phyloP scores from a whole-genome alignment of 2,329 filamentous ascomycete species.

The Didymella pomorum region DNA sequence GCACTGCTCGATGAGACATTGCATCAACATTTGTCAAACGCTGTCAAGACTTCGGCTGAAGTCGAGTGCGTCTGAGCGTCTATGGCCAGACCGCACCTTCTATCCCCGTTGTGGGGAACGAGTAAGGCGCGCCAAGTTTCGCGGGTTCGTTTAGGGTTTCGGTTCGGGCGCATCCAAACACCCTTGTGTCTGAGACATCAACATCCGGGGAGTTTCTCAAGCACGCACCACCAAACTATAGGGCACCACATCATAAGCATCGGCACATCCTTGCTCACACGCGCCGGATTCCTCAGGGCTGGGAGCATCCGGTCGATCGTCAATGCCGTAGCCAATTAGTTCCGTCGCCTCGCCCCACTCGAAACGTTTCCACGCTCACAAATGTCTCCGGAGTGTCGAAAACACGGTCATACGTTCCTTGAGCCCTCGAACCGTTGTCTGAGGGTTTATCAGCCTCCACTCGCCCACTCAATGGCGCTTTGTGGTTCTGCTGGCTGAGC shows the following conservation, averaged over 20 bases:
- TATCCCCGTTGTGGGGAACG: not conserved
- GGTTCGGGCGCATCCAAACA: constrained; percentile 15
- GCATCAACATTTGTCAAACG: not conserved
- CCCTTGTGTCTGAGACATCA: constrained; percentile 7
- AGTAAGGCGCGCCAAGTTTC: constrained; percentile 2
- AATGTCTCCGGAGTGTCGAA: constrained; percentile 14
- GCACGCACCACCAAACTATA: constrained; percentile 1
- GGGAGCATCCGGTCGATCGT: not conserved
- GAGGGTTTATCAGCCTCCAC: constrained; percentile 5
- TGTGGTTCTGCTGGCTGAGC: constrained; percentile 21
- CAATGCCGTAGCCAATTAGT: not conserved
- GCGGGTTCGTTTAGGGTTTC: constrained; percentile 13
- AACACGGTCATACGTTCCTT: not conserved
- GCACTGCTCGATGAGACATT: not conserved
- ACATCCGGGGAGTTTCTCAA: constrained; percentile 5
- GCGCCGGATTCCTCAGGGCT: not conserved
- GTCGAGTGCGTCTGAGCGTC: not conserved
- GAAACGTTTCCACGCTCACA: constrained; percentile 18
- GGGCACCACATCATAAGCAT: not conserved
- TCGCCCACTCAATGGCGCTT: constrained; percentile 1
- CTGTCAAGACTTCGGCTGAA: not conserved
- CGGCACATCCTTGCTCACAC: constrained; percentile 2
- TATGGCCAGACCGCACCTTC: not conserved
- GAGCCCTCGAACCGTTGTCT: not conserved
- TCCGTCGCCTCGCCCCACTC: not conserved